Conservation (phyloP, 2,329 filamentous ascomycete genomes). For the Exophiala spinifera region DNA sequence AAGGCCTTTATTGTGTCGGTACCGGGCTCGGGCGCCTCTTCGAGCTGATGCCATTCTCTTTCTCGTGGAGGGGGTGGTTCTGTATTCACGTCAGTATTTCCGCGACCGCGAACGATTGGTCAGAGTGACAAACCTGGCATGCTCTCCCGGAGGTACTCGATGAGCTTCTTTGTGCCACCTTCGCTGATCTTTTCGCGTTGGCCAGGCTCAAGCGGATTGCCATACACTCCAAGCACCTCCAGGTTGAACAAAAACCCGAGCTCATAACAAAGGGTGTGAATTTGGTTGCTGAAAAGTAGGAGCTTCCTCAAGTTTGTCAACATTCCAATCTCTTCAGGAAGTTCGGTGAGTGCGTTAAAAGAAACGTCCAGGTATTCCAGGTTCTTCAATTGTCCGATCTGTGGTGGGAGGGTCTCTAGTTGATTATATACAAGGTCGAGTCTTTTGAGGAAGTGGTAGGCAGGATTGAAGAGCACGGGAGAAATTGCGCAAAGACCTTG, state of each 20-base stretch:
- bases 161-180: slow-evolving; percentile 79
- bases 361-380: slow-evolving; percentile 83
- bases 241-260: slow-evolving; percentile 84
- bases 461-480: slow-evolving; percentile 66
- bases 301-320: slow-evolving; percentile 86
- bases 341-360: slow-evolving; percentile 74
- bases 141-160: slow-evolving; percentile 77
- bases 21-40: slow-evolving; percentile 52
- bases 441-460: slow-evolving; percentile 83
- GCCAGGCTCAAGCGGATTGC: slow-evolving; percentile 76
- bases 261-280: slow-evolving; percentile 77
- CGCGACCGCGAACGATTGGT: slow-evolving; percentile 24
- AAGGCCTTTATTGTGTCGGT: slow-evolving; percentile 74
- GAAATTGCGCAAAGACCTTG: slow-evolving; percentile 85
- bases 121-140: slow-evolving; percentile 66
- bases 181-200: slow-evolving; percentile 81
- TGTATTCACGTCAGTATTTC: slow-evolving; percentile 38
- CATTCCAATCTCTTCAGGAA: slow-evolving; percentile 94
- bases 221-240: slow-evolving; percentile 86
- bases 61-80: slow-evolving; percentile 74
- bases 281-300: slow-evolving; percentile 79
- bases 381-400: slow-evolving; percentile 77
- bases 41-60: slow-evolving; percentile 75
- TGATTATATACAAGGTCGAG: slow-evolving; percentile 94
- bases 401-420: slow-evolving; percentile 71